Conservation (phyloP, 2,329 filamentous ascomycete genomes). For the Xylariaceae sp. region DNA sequence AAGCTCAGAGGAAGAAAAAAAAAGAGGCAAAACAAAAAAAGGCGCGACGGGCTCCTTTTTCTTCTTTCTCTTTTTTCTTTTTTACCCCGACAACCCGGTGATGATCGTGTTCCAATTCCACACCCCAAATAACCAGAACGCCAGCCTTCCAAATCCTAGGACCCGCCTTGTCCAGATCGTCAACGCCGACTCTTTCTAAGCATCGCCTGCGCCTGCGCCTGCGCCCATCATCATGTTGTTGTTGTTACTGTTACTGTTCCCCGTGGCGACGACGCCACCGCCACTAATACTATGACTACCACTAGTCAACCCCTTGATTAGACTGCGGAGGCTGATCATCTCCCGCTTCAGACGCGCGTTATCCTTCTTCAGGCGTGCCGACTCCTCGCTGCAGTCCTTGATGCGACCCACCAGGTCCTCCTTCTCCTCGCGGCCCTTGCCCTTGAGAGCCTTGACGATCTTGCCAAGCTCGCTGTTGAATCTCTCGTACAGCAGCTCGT, state of each 20-base stretch:
- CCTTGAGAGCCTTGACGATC: slow-evolving; percentile 70
- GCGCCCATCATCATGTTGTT: not conserved
- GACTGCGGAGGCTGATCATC: slow-evolving; percentile 62
- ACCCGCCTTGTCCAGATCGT: slow-evolving; percentile 9
- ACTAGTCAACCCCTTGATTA: slow-evolving; percentile 38
- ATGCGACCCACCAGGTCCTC: slow-evolving; percentile 69
- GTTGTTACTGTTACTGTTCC: no score
- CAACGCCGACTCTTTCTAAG: slow-evolving; percentile 26
- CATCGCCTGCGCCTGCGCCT: slow-evolving; percentile 21
- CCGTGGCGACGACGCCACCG: no score
- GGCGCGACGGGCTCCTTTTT: not conserved
- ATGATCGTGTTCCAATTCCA: slow-evolving; percentile 19
- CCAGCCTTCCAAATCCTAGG: slow-evolving; percentile 14
- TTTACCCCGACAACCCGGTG: slow-evolving; percentile 8
- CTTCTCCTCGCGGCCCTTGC: slow-evolving; percentile 68
- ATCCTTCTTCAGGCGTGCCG: slow-evolving; percentile 73
- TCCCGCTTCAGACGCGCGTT: slow-evolving; percentile 79
- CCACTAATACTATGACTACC: slow-evolving; percentile 12
- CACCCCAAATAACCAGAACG: slow-evolving; percentile 23
- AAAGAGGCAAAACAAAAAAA: no score
- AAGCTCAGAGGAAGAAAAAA: no score
- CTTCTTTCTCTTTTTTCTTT: slow-evolving; percentile 4
- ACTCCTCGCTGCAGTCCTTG: slow-evolving; percentile 71
- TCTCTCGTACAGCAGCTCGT: slow-evolving; percentile 83
- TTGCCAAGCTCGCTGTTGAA: slow-evolving; percentile 89